phyloP scores from a whole-genome alignment of 257 asterid genomes.

The Nicotiana attenuata region DNA sequence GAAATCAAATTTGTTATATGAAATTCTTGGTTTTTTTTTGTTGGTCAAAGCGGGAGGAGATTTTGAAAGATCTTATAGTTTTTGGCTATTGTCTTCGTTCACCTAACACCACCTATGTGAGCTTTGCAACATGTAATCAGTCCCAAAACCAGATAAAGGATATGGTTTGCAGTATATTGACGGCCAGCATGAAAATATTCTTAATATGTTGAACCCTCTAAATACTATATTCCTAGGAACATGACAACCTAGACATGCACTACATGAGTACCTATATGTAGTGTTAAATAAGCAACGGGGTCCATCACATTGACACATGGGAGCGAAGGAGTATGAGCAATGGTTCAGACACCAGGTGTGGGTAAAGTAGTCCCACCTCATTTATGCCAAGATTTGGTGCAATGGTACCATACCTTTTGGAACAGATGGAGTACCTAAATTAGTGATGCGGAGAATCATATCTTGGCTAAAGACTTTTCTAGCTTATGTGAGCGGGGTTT shows the following conservation, averaged over 20 bases:
- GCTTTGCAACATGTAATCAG: conserved; percentile 1
- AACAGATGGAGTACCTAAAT: too few relatives aligned
- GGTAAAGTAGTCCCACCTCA: neutral
- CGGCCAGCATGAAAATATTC: neutral
- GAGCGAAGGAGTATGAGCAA: neutral
- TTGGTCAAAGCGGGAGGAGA: neutral
- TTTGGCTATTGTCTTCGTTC: neutral
- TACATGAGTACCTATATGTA: neutral
- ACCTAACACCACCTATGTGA: neutral
- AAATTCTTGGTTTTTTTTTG: neutral
- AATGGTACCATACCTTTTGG: too few relatives aligned
- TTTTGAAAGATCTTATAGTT: neutral
- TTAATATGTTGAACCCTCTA: neutral
- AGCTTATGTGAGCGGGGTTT: too few relatives aligned
- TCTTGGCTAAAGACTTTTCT: too few relatives aligned
- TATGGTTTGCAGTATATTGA: neutral
- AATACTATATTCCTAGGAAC: neutral
- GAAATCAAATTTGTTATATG: neutral
- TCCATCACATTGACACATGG: neutral
- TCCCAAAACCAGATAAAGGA: neutral
- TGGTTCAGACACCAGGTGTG: neutral
- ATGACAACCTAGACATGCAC: neutral
- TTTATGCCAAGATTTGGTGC: neutral
- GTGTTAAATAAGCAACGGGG: neutral
- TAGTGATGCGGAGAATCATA: too few relatives aligned